Evolutionary conservation across 495 filamentous ascomycete species (phyloP).

Genomic region (Neurospora discreta): DNA sequence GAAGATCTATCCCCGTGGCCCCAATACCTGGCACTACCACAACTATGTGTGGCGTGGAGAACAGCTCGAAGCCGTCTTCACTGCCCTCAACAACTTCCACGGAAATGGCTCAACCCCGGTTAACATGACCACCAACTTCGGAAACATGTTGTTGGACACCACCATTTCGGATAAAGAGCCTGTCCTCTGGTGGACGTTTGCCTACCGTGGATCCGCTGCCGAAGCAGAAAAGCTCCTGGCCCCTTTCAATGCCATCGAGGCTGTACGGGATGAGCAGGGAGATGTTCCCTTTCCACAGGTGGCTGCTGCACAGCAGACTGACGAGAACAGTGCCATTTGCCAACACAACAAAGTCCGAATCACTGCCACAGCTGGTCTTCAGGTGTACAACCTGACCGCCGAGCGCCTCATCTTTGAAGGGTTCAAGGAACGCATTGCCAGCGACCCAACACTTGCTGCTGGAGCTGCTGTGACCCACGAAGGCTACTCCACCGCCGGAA

Average conservation of each 20-base stretch:
- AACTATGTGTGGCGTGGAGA: conserved; percentile 36
- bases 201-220: neutral
- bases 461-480: conserved; percentile 44
- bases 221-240: neutral
- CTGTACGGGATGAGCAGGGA: neutral
- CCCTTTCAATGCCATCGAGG: neutral
- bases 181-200: neutral
- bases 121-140: conserved; percentile 12
- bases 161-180: neutral
- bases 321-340: neutral
- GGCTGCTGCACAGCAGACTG: neutral
- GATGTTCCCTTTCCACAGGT: neutral
- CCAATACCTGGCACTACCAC: conserved; percentile 30
- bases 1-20: conserved; percentile 32
- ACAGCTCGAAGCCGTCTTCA: conserved; percentile 39
- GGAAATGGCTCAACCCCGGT: conserved; percentile 29
- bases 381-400: conserved; percentile 33
- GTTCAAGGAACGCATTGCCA: conserved; percentile 19
- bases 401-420: conserved; percentile 28
- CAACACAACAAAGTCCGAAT: neutral
- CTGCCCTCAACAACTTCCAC: conserved; percentile 32
- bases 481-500: conserved; percentile 38
- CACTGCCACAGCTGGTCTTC: conserved; percentile 5
- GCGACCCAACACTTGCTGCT: conserved; percentile 11
- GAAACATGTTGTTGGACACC: neutral